These are phyloP conservation scores for Phytopythium sindhum DNA, from an alignment of 352 stramenopile species.

Conservation along the genomic window DNA sequence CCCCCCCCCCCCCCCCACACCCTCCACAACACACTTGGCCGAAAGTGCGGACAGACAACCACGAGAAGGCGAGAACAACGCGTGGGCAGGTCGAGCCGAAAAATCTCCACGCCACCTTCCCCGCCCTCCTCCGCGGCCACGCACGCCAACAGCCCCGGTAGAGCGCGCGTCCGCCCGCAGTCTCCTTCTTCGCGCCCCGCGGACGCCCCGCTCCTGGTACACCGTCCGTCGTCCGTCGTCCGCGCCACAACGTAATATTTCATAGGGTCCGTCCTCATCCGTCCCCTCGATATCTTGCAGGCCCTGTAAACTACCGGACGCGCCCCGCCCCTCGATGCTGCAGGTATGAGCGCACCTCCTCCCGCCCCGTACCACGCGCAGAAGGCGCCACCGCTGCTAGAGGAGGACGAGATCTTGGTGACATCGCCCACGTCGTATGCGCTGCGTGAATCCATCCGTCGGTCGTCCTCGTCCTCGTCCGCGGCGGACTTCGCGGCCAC, in stretches of 20 bases:
- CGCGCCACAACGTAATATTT: too few relatives aligned
- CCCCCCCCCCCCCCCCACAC: too few relatives aligned
- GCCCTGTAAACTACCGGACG: constrained; percentile 1
- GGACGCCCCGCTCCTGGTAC: too few relatives aligned
- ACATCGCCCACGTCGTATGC: constrained; percentile 80
- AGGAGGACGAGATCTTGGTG: constrained; percentile 71
- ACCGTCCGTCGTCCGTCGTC: too few relatives aligned
- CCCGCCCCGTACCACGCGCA: constrained; percentile 9
- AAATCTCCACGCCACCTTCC: not conserved
- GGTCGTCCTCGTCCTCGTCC: constrained; percentile 60
- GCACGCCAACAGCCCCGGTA: not conserved
- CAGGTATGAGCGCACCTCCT: constrained; percentile 6
- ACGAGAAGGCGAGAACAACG: constrained; percentile 4
- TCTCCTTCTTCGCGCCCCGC: not conserved
- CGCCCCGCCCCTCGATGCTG: constrained; percentile 1
- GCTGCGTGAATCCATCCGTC: constrained; percentile 73
- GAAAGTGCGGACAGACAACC: constrained; percentile 4
- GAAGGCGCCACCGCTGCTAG: constrained; percentile 25
- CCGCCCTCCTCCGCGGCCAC: not conserved
- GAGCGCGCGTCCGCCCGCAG: not conserved
- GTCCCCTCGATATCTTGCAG: not conserved
- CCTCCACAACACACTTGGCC: too few relatives aligned
- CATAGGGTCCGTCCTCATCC: not conserved
- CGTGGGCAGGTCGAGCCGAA: not conserved
- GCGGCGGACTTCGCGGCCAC: constrained; percentile 15